Conservation (phyloP, 192 early-diverging fungal species). For the Backusella liffmaniae region DNA sequence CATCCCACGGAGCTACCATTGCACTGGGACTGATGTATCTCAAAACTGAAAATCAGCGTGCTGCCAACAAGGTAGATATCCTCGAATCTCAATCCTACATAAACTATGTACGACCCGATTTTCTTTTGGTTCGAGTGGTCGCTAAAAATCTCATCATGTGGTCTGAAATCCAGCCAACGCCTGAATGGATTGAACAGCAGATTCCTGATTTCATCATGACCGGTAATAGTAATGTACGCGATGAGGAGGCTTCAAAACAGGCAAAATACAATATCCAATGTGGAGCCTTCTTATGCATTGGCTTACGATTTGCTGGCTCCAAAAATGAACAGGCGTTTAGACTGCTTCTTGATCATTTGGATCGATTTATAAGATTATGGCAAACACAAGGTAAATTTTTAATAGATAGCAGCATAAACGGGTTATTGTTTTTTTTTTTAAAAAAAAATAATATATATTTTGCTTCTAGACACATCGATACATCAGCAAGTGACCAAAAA, state of each 20-base stretch:
- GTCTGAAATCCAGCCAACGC: constrained; percentile 40
- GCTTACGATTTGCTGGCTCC: constrained; percentile 68
- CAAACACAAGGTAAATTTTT: constrained; percentile 41
- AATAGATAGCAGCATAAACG: too few relatives aligned
- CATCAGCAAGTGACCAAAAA: constrained; percentile 63
- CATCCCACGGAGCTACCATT: constrained; percentile 66
- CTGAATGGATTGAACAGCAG: constrained; percentile 63
- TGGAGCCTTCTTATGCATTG: constrained; percentile 68
- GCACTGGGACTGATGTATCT: constrained; percentile 86
- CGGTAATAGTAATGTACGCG: constrained; percentile 12
- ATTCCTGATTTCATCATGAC: constrained; percentile 59
- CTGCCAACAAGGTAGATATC: constrained; percentile 64
- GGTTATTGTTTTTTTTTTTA: too few relatives aligned
- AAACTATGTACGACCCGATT: constrained; percentile 71
- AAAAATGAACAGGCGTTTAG: constrained; percentile 44
- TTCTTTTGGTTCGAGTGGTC: constrained; percentile 67
- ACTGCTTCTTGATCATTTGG: constrained; percentile 51
- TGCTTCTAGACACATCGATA: constrained; percentile 45
- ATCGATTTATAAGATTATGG: constrained; percentile 43
- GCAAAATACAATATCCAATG: constrained; percentile 63
- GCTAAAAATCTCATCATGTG: constrained; percentile 77
- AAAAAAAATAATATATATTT: too few relatives aligned
- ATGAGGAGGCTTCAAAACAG: constrained; percentile 55
- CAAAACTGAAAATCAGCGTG: constrained; percentile 66
- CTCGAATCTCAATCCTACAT: constrained; percentile 58